phyloP scores from a whole-genome alignment of 2,329 filamentous ascomycete genomes.

The Talaromyces piceae region DNA sequence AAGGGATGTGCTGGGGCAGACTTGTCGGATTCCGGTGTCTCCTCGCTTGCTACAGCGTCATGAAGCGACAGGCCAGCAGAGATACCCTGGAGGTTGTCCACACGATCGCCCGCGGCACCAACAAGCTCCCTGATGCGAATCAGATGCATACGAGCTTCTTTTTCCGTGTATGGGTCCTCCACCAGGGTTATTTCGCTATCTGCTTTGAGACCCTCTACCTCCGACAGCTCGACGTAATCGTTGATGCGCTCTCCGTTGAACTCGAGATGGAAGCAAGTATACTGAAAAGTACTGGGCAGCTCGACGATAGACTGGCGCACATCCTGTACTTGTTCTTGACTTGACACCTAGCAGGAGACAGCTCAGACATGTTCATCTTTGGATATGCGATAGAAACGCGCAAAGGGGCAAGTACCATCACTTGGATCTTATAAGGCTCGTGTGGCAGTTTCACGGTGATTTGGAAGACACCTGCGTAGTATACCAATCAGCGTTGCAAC shows the following conservation, averaged over 20 bases:
- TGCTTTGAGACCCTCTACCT: slow-evolving; percentile 69
- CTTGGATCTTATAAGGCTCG: slow-evolving; percentile 67
- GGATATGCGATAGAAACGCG: background rate
- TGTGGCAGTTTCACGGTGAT: slow-evolving; percentile 78
- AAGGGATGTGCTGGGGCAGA: slow-evolving; percentile 43
- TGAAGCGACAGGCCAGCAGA: slow-evolving; percentile 79
- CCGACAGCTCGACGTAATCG: slow-evolving; percentile 86
- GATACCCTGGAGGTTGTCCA: slow-evolving; percentile 79
- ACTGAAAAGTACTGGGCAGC: slow-evolving; percentile 84
- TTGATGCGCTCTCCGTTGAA: slow-evolving; percentile 84
- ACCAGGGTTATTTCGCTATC: slow-evolving; percentile 75
- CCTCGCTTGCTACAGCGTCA: slow-evolving; percentile 58
- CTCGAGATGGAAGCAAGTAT: slow-evolving; percentile 98
- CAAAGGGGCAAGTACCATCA: slow-evolving; percentile 56
- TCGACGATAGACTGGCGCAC: slow-evolving; percentile 95
- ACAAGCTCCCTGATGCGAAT: slow-evolving; percentile 87
- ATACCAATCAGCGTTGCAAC: background rate
- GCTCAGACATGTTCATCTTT: background rate
- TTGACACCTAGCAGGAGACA: slow-evolving; percentile 59
- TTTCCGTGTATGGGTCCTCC: slow-evolving; percentile 96
- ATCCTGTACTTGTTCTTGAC: slow-evolving; percentile 94
- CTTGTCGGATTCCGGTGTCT: slow-evolving; percentile 25
- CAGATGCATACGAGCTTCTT: slow-evolving; percentile 92
- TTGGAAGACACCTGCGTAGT: slow-evolving; percentile 50
- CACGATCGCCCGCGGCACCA: slow-evolving; percentile 80